Conservation (phyloP, 176 grass and related monocot species). For the Zea mays region Zm-B73-REFERENCE-NAM-5.0 NC_050098.1:201220001-201220500, state of each 20-base stretch:
- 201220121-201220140: background rate
- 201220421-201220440: constrained; percentile 63
- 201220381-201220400: constrained; percentile 55
- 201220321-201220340: background rate
- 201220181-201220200: background rate
- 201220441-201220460: constrained; percentile 62
- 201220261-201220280: background rate
- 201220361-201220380: background rate
- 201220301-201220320: background rate
- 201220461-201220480: constrained; percentile 58
- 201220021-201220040: constrained; percentile 75
- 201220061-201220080: constrained; percentile 30
- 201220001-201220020: constrained; percentile 76
- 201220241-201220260: background rate
- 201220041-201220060: constrained; percentile 77
- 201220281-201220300: background rate
- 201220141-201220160: constrained; percentile 6
- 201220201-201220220: background rate
- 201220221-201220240: background rate
- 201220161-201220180: background rate
- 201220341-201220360: constrained; percentile 3
- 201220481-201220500: constrained; percentile 52
- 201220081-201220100: constrained; percentile 1
- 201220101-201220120: background rate
- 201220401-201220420: constrained; percentile 78